Evolutionary conservation across 1,284 basidiomycete species (phyloP).

Genomic region (Trichosporon coremiiforme): DNA sequence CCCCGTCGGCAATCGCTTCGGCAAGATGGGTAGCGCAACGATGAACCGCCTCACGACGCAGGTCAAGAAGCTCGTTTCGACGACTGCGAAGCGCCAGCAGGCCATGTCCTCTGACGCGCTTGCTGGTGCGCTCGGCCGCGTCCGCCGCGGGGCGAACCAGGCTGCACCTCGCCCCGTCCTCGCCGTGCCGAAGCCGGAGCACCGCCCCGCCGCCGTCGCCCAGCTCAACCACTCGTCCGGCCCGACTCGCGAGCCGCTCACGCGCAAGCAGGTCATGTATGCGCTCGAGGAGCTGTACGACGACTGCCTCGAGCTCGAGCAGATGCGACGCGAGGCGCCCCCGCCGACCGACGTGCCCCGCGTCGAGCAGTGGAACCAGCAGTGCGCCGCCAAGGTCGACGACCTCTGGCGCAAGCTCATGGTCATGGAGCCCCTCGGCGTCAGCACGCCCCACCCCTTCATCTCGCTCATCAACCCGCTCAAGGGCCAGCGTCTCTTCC

Average conservation of each 20-base stretch:
- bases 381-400: constrained; percentile 66
- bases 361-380: constrained; percentile 65
- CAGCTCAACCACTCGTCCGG: constrained; percentile 48
- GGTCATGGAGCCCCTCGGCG: constrained; percentile 87
- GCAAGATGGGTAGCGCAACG: constrained; percentile 70
- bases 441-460: constrained; percentile 94
- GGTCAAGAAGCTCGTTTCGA: constrained; percentile 93
- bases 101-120: constrained; percentile 62
- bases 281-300: constrained; percentile 88
- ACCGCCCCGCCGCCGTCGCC: constrained; percentile 51
- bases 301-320: constrained; percentile 79
- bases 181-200: constrained; percentile 66
- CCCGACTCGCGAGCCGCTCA: constrained; percentile 66
- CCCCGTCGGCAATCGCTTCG: constrained; percentile 61
- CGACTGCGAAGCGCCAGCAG: constrained; percentile 81
- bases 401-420: constrained; percentile 78
- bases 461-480: constrained; percentile 83
- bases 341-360: constrained; percentile 58
- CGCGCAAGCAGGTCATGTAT: constrained; percentile 73
- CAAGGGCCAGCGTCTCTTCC: constrained; percentile 92
- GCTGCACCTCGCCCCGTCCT: constrained; percentile 92
- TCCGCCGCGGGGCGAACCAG: constrained; percentile 60
- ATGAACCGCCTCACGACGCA: constrained; percentile 98
- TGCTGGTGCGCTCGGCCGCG: constrained; percentile 95
- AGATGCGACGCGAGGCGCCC: constrained; percentile 78